Evolutionary conservation across 2,329 filamentous ascomycete species (phyloP), one percentile per base, ranked within the genome.

Genomic region (Colletotrichum gigasporum): DNA sequence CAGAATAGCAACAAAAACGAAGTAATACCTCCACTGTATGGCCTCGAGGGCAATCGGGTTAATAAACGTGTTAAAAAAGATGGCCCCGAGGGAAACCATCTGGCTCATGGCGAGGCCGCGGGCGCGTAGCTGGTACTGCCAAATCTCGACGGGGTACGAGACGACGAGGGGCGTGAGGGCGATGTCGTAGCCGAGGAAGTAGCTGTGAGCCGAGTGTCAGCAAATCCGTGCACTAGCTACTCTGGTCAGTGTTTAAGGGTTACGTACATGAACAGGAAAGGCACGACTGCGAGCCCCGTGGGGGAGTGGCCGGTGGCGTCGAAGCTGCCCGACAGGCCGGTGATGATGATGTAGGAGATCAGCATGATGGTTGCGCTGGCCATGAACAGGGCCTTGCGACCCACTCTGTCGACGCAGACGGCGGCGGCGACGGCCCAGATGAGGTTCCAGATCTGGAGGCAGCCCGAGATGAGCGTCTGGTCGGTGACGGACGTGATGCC

Each of bases 31-130:
- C 80, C 80, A 82, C 50, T 73, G 68, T 18, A 77, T 74, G 18
- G 74, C 74, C 2, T 71, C 63, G 4, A 82, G 74, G 0, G 79
- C 79, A 22, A 81, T 78, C 0, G 80, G 78, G 71, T 82, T 82
- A 69, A 80, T 78, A 37, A 79, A 80, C 32, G 75, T 79, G 34
- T 77, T 78, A 71, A 80, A 80, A 71, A 81, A 81, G 24, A 78
- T 74, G 42, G 59, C 65, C 20, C 14, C 44, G 2, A 57, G 52
- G 9, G 59, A 44, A 14, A 50, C 47, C 32, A 63, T 32, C 3
- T 57, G 52, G 20, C 20, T 44, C 1, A 52, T 12, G 35, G 58
- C 45, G 1, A 59, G 41, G 10, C 54, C 64, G 11, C 53, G 59
- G 24, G 66, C 63, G 26, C 69, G 67, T 28, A 69, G 52, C 34